Conservation (phyloP, 78 protist genomes). For the Speleostelium caveatum region DNA sequence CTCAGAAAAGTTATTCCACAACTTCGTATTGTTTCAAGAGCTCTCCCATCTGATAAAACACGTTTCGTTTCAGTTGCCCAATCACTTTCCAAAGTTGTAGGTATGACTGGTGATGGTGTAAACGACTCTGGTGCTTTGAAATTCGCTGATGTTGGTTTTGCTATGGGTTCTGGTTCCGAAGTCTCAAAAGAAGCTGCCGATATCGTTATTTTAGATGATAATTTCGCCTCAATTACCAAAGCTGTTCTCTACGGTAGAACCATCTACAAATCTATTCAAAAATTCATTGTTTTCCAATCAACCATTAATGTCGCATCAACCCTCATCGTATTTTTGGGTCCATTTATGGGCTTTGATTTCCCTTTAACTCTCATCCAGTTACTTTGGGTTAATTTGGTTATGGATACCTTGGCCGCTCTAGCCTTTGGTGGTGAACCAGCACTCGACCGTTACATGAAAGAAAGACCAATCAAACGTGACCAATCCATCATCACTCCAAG, state of each 20-base stretch:
- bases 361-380: slow-evolving; percentile 92
- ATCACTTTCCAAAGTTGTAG: slow-evolving; percentile 92
- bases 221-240: slow-evolving; percentile 90
- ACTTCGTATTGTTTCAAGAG: slow-evolving; percentile 93
- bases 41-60: slow-evolving; percentile 92
- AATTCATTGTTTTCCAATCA: slow-evolving; percentile 90
- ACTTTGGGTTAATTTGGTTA: slow-evolving; percentile 95
- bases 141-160: slow-evolving; percentile 93
- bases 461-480: slow-evolving; percentile 80
- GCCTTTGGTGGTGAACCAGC: slow-evolving; percentile 95
- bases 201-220: slow-evolving; percentile 95
- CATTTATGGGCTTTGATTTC: slow-evolving; percentile 81
- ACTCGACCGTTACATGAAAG: slow-evolving; percentile 78
- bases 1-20: slow-evolving; percentile 75
- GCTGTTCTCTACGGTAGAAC: slow-evolving; percentile 91
- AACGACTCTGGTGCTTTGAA: slow-evolving; percentile 90
- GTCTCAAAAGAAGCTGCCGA: slow-evolving; percentile 96
- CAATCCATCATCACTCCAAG: slow-evolving; percentile 67
- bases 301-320: slow-evolving; percentile 92
- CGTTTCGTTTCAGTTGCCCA: slow-evolving; percentile 86
- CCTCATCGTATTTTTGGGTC: slow-evolving; percentile 87
- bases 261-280: slow-evolving; percentile 87
- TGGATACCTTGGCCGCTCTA: slow-evolving; percentile 96
- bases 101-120: slow-evolving; percentile 96
- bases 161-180: slow-evolving; percentile 94